phyloP scores from a whole-genome alignment of 2,329 filamentous ascomycete species.

The Penicillium aurantiogriseum region DNA sequence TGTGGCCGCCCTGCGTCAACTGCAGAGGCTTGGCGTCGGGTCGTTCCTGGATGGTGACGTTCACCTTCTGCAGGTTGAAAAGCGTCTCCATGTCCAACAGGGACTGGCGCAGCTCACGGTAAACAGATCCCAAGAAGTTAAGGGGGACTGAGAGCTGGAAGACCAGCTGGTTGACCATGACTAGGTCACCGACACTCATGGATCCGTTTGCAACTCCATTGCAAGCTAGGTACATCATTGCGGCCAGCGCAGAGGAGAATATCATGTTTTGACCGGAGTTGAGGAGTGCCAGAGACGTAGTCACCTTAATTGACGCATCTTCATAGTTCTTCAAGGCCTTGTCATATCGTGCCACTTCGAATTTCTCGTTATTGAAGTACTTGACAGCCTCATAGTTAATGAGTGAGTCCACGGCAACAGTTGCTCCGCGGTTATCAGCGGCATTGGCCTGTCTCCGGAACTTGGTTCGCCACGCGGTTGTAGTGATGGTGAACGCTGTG shows the following conservation, averaged over 20 bases:
- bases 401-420: slow-evolving; percentile 90
- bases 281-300: slow-evolving; percentile 85
- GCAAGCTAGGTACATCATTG: slow-evolving; percentile 97
- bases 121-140: slow-evolving; percentile 97
- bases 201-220: slow-evolving; percentile 78
- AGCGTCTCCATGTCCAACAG: slow-evolving; percentile 97
- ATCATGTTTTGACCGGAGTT: slow-evolving; percentile 97
- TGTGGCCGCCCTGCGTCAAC: slow-evolving; percentile 77
- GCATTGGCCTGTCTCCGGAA: slow-evolving; percentile 94
- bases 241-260: slow-evolving; percentile 88
- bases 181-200: slow-evolving; percentile 89
- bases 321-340: slow-evolving; percentile 82
- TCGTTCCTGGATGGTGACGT: slow-evolving; percentile 78
- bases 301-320: slow-evolving; percentile 92
- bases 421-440: slow-evolving; percentile 92
- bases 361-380: slow-evolving; percentile 98
- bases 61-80: slow-evolving; percentile 96
- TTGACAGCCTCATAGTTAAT: slow-evolving; percentile 99
- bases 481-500: slow-evolving; percentile 93
- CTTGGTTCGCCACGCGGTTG: slow-evolving; percentile 94
- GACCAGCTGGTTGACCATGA: slow-evolving; percentile 98
- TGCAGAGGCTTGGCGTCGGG: slow-evolving; percentile 70
- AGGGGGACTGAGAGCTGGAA: slow-evolving; percentile 96
- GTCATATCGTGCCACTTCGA: slow-evolving; percentile 88
- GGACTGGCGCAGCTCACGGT: slow-evolving; percentile 90